Evolutionary conservation across 2,329 filamentous ascomycete genomes (phyloP).

Genomic region (Colletotrichum filicis): DNA sequence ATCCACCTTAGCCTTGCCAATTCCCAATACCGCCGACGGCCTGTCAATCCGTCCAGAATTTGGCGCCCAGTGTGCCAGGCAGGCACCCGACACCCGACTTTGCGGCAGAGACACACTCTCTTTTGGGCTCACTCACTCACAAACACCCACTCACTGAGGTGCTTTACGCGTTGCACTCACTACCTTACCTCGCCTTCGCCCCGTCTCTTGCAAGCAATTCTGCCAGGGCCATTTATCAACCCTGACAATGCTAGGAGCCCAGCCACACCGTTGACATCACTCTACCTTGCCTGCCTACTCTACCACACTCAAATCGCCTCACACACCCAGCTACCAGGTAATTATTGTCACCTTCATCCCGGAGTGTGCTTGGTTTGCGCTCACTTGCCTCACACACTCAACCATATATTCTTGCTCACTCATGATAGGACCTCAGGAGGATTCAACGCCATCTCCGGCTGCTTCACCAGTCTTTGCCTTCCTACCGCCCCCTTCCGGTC

Average conservation of each 20-base stretch:
- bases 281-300: background rate
- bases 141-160: no score
- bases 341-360: background rate
- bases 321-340: background rate
- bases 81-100: background rate
- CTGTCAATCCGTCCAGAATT: background rate
- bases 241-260: background rate
- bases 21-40: background rate
- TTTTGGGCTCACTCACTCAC: background rate
- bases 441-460: background rate
- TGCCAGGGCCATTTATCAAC: background rate
- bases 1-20: background rate
- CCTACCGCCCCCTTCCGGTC: background rate
- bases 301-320: background rate
- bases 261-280: constrained; percentile 31
- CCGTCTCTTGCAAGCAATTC: background rate
- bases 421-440: background rate
- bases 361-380: background rate
- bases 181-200: background rate
- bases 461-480: background rate
- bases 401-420: background rate
- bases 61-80: background rate
- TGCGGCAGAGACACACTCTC: background rate
- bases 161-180: background rate
- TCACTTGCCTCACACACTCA: background rate